Conservation (phyloP, 2,329 filamentous ascomycete species). For the Paecilomyces sp. region DNA sequence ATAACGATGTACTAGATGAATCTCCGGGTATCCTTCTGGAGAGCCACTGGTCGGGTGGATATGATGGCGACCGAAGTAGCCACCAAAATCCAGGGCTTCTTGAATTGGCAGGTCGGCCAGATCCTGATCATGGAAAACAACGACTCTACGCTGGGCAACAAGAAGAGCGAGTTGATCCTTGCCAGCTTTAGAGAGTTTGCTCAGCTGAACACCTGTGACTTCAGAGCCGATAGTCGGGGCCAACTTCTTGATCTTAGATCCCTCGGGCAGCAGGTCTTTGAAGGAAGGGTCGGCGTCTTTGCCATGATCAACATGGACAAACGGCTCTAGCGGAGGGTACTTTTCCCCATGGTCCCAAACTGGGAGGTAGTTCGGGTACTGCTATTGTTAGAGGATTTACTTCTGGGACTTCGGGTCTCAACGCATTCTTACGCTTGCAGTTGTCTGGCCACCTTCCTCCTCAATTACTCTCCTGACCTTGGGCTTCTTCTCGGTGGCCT, state of each 20-base stretch:
- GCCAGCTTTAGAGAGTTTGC: conserved; percentile 39
- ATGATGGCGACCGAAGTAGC: conserved; percentile 20
- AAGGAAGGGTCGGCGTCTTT: conserved; percentile 37
- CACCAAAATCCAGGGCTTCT: conserved; percentile 14
- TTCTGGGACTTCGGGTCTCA: neutral
- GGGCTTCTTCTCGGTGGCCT: conserved; percentile 2
- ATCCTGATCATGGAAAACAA: conserved; percentile 12
- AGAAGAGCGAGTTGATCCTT: conserved; percentile 46
- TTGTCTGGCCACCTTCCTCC: conserved; percentile 15
- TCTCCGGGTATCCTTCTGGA: conserved; percentile 3
- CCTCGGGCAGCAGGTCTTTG: conserved; percentile 31
- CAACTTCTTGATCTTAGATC: conserved; percentile 9
- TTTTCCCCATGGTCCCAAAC: conserved; percentile 16
- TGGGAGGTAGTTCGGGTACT: conserved; percentile 21
- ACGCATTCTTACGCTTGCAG: conserved; percentile 12
- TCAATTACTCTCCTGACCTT: conserved; percentile 14
- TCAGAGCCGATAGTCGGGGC: conserved; percentile 40
- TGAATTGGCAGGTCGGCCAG: conserved; percentile 11
- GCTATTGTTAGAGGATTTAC: neutral
- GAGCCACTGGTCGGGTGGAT: conserved; percentile 7
- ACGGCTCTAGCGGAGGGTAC: conserved; percentile 34
- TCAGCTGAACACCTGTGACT: conserved; percentile 42
- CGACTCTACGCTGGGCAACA: conserved; percentile 22
- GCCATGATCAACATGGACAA: conserved; percentile 36
- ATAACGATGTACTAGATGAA: conserved; percentile 2